phyloP scores from a whole-genome alignment of 2,329 filamentous ascomycete species.

The Verticillium isaacii region DNA sequence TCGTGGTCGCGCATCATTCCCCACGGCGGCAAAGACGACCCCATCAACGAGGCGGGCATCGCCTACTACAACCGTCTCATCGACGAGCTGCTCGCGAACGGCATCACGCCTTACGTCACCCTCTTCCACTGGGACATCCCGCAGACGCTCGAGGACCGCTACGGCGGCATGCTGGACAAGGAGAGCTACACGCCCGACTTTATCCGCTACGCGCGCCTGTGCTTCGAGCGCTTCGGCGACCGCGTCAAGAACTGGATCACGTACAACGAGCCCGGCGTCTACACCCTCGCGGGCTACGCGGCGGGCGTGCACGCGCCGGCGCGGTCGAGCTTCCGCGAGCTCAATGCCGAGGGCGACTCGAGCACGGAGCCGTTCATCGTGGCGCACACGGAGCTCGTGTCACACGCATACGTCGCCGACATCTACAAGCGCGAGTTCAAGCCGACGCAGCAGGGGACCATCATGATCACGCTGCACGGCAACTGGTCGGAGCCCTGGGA shows the following conservation, averaged over 20 bases:
- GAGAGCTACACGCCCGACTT: conserved; percentile 80
- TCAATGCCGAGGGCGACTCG: conserved; percentile 70
- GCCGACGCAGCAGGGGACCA: conserved; percentile 64
- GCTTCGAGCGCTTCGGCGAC: conserved; percentile 69
- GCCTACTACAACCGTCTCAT: conserved; percentile 76
- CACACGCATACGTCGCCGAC: conserved; percentile 79
- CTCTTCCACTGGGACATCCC: conserved; percentile 88
- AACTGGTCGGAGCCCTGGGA: conserved; percentile 76
- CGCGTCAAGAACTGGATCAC: conserved; percentile 81
- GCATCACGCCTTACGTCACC: conserved; percentile 77
- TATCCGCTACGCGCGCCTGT: conserved; percentile 69
- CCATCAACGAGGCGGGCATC: conserved; percentile 72
- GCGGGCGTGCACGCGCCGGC: conserved; percentile 77
- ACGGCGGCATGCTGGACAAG: conserved; percentile 76
- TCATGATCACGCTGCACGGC: conserved; percentile 87
- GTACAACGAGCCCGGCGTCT: conserved; percentile 88
- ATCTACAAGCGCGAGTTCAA: conserved; percentile 81
- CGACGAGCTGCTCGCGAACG: conserved; percentile 70
- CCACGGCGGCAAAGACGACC: conserved; percentile 76
- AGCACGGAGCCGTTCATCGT: conserved; percentile 76
- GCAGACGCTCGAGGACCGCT: conserved; percentile 71
- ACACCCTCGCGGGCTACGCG: conserved; percentile 73
- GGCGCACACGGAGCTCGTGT: conserved; percentile 74
- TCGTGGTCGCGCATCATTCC: conserved; percentile 84
- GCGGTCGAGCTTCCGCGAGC: conserved; percentile 61